Conservation (phyloP, 768 basidiomycete species). For the Auricularia sp. region DNA sequence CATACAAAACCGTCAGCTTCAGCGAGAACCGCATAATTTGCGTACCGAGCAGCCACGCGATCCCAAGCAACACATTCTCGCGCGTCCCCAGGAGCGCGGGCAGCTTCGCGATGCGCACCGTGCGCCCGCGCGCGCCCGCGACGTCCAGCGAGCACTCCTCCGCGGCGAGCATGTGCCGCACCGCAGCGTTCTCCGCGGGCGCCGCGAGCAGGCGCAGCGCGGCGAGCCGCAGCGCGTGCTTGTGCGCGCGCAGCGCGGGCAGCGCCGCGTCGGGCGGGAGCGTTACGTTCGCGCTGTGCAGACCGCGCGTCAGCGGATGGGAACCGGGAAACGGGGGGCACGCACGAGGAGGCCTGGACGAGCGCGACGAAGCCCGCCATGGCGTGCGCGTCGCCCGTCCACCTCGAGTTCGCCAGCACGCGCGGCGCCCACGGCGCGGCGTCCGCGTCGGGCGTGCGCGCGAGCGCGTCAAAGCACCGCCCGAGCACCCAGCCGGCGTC, state of each 20-base stretch:
- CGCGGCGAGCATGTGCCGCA: conserved; percentile 27
- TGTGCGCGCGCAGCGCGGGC: conserved; percentile 68
- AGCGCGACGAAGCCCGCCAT: conserved; percentile 34
- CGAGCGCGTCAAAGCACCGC: no score
- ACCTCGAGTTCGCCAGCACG: neutral
- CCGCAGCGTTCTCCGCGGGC: conserved; percentile 25
- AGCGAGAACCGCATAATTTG: neutral
- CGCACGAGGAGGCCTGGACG: neutral
- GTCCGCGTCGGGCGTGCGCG: no score
- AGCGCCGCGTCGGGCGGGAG: neutral
- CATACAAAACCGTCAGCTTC: neutral
- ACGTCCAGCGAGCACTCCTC: conserved; percentile 74
- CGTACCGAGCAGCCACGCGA: neutral
- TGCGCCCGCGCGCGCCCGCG: conserved; percentile 75
- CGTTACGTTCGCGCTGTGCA: neutral
- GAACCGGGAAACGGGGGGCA: neutral
- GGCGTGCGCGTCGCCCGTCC: conserved; percentile 20
- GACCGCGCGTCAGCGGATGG: neutral
- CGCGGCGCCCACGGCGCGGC: no score
- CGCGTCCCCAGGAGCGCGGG: conserved; percentile 34
- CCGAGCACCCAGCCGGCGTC: neutral
- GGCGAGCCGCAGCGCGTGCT: conserved; percentile 50
- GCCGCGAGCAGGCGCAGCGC: conserved; percentile 49
- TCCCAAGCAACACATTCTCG: conserved; percentile 31
- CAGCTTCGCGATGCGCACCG: conserved; percentile 44